Evolutionary conservation across 352 stramenopile genomes (phyloP).

Genomic region (Phytophthora meadii): DNA sequence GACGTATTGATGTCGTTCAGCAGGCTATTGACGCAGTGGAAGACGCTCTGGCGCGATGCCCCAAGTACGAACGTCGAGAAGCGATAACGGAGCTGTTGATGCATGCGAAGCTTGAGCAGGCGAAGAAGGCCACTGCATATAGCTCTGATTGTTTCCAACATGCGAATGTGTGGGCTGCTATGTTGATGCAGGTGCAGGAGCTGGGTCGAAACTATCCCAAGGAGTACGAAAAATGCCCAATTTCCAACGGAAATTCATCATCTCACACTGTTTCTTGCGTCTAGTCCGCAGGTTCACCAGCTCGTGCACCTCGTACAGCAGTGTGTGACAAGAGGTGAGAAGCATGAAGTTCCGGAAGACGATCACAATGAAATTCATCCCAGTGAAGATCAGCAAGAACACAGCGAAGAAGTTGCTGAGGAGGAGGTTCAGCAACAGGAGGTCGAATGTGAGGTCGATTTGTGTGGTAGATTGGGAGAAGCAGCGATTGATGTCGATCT

Average conservation of each 20-base stretch:
- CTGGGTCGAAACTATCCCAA: constrained; percentile 40
- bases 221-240: constrained; percentile 23
- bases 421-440: constrained; percentile 27
- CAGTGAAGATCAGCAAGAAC: constrained; percentile 15
- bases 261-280: constrained; percentile 21
- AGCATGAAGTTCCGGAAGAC: constrained; percentile 39
- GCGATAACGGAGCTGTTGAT: constrained; percentile 35
- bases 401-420: constrained; percentile 7
- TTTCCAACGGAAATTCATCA: background rate
- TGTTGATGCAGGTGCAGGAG: constrained; percentile 40
- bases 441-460: constrained; percentile 20
- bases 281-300: constrained; percentile 48
- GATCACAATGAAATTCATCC: constrained; percentile 22
- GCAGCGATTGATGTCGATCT: constrained; percentile 21
- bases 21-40: constrained; percentile 37
- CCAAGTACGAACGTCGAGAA: constrained; percentile 34
- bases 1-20: constrained; percentile 34
- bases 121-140: constrained; percentile 20
- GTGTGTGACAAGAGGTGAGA: constrained; percentile 30
- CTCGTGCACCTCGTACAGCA: constrained; percentile 45
- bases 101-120: constrained; percentile 37
- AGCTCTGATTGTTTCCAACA: constrained; percentile 20
- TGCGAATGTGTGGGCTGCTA: constrained; percentile 29
- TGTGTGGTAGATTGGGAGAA: constrained; percentile 32
- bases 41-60: constrained; percentile 25